Evolutionary conservation across 306 rosid genomes (phyloP).

Genomic region (Casuarina equisetifolia): DNA sequence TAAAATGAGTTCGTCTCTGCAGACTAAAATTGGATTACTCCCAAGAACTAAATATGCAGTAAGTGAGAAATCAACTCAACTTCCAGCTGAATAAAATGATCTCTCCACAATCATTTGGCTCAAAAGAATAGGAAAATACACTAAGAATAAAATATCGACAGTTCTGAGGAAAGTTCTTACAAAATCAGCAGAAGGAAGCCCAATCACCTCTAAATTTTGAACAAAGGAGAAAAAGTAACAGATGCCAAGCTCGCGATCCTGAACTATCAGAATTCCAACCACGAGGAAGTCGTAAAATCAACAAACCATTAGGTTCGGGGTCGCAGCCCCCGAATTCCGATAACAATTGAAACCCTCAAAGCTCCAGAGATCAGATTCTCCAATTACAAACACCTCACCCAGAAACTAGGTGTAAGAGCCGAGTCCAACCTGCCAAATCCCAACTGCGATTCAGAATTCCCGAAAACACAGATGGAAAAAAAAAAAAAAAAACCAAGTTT

Average conservation of each 20-base stretch:
- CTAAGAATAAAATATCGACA: background rate
- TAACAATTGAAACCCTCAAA: conserved; percentile 4
- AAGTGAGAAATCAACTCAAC: conserved; percentile 11
- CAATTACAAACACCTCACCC: background rate
- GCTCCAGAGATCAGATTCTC: conserved; percentile 20
- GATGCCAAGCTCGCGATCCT: conserved; percentile 11
- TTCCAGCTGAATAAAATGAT: conserved; percentile 11
- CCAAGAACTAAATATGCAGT: background rate
- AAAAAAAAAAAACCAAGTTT: background rate
- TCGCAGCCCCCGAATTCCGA: conserved; percentile 11
- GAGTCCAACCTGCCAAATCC: background rate
- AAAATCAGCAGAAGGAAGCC: conserved; percentile 8
- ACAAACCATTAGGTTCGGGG: conserved; percentile 17
- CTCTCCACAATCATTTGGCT: conserved; percentile 8
- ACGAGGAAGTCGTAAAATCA: conserved; percentile 17
- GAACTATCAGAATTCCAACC: conserved; percentile 8
- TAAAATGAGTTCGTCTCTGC: background rate
- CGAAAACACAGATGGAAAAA: background rate
- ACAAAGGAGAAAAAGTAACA: conserved; percentile 2
- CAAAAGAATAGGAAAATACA: conserved; percentile 3
- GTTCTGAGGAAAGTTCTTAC: background rate
- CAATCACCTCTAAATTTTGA: background rate
- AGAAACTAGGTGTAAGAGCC: background rate
- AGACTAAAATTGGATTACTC: background rate
- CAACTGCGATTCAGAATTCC: background rate